These are phyloP conservation scores for Apophysomyces variabilis DNA, from an alignment of 371 early-diverging fungal genomes.

Conservation along the genomic window DNA sequence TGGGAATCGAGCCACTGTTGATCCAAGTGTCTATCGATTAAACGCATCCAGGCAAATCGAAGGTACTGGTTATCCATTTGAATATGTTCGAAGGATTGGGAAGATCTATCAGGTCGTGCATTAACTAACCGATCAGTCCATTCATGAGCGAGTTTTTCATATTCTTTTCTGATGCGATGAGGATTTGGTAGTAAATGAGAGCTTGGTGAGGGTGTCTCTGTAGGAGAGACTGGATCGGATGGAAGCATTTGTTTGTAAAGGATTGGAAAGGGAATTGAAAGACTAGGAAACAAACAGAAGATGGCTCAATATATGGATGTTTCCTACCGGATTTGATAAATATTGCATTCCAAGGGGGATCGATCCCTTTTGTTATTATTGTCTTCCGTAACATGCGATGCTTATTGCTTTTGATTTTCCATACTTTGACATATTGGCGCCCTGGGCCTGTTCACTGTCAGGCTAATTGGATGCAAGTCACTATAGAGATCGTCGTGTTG, in stretches of 20 bases:
- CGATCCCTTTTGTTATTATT: not conserved
- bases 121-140: slow-evolving; percentile 39
- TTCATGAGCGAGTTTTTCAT: slow-evolving; percentile 34
- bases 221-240: not conserved
- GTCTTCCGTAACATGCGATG: not conserved
- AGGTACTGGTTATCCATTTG: slow-evolving; percentile 13
- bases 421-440: slow-evolving; percentile 5
- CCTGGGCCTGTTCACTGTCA: not conserved
- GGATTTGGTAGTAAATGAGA: not conserved
- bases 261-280: not conserved
- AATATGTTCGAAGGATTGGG: slow-evolving; percentile 3
- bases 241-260: not conserved
- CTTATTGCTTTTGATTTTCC: not conserved
- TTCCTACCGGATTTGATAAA: slow-evolving; percentile 11
- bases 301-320: not conserved
- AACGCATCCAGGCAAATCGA: slow-evolving; percentile 29
- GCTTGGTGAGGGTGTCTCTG: not conserved
- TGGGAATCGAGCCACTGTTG: slow-evolving; percentile 48
- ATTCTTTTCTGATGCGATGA: slow-evolving; percentile 34
- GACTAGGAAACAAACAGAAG: not conserved
- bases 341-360: slow-evolving; percentile 17
- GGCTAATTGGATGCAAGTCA: not conserved
- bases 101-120: slow-evolving; percentile 16
- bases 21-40: slow-evolving; percentile 45
- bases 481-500: not conserved